These are phyloP conservation scores for Xerocomellus intermedius DNA, from an alignment of 768 basidiomycete genomes.

Conservation along the genomic window DNA sequence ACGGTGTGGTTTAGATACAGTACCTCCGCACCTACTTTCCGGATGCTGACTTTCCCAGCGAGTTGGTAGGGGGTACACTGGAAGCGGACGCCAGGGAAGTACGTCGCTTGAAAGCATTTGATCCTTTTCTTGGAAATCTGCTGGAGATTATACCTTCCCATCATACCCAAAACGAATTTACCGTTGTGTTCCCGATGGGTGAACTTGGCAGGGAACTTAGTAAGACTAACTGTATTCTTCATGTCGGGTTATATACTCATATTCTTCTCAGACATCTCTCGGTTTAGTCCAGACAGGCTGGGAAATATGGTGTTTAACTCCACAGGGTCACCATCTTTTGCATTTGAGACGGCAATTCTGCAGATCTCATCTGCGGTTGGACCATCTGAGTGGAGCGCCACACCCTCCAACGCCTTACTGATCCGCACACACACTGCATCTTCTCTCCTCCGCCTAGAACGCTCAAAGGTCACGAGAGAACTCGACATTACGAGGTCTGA, in stretches of 20 bases:
- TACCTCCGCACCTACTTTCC: conserved; percentile 71
- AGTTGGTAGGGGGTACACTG: conserved; percentile 59
- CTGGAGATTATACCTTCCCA: conserved; percentile 42
- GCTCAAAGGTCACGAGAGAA: conserved; percentile 31
- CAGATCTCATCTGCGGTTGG: conserved; percentile 49
- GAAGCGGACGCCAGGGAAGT: conserved; percentile 41
- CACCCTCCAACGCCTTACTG: conserved; percentile 24
- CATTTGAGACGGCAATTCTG: conserved; percentile 66
- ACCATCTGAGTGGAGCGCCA: conserved; percentile 12
- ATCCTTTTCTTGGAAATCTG: conserved; percentile 57
- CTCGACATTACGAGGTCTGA: conserved; percentile 41
- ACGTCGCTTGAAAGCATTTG: conserved; percentile 42
- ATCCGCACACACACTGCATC: conserved; percentile 49
- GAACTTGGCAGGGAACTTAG: conserved; percentile 59
- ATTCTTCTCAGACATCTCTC: conserved; percentile 47
- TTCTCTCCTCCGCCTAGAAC: conserved; percentile 37
- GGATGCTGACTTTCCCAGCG: conserved; percentile 70
- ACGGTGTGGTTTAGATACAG: conserved; percentile 48
- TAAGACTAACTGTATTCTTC: conserved; percentile 32
- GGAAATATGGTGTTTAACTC: conserved; percentile 25
- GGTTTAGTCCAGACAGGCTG: conserved; percentile 25
- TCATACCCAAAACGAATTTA: conserved; percentile 26
- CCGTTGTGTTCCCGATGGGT: conserved; percentile 63
- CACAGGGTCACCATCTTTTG: conserved; percentile 41
- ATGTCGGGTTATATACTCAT: conserved; percentile 2